These are phyloP conservation scores for Schizothecium vesticola DNA, from an alignment of 495 filamentous ascomycete genomes.

Conservation along the genomic window DNA sequence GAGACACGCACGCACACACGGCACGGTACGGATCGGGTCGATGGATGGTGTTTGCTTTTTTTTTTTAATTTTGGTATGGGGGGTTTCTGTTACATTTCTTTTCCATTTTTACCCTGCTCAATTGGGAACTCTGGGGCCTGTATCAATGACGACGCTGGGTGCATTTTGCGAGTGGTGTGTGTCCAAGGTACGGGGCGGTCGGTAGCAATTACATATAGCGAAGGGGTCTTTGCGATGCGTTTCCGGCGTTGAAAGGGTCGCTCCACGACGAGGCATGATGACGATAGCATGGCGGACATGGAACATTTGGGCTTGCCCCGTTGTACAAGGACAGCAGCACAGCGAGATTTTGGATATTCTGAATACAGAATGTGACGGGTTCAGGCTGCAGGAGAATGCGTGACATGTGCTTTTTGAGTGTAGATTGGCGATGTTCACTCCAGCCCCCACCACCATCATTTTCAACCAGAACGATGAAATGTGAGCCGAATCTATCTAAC, in stretches of 20 bases:
- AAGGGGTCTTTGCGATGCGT: neutral
- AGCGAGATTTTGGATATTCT: neutral
- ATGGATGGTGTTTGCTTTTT: neutral
- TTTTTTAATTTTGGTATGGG: neutral
- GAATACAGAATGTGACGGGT: neutral
- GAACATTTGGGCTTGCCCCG: neutral
- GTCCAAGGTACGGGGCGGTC: neutral
- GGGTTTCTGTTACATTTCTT: neutral
- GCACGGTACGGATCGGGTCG: neutral
- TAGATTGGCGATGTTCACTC: neutral
- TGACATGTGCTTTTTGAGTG: neutral
- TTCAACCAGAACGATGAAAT: constrained; percentile 13
- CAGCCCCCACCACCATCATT: neutral
- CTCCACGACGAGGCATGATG: neutral
- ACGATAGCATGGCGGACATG: neutral
- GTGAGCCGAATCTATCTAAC: constrained; percentile 53
- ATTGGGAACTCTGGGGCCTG: neutral
- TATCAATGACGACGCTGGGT: neutral
- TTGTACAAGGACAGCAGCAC: neutral
- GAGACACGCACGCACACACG: neutral
- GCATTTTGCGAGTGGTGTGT: neutral
- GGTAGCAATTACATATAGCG: neutral
- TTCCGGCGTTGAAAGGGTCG: neutral
- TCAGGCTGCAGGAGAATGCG: neutral
- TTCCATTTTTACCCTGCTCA: neutral